Evolutionary conservation across 1,284 basidiomycete genomes (phyloP), one percentile per base, ranked within the genome.

Genomic region (Cerioporus squamosus): DNA sequence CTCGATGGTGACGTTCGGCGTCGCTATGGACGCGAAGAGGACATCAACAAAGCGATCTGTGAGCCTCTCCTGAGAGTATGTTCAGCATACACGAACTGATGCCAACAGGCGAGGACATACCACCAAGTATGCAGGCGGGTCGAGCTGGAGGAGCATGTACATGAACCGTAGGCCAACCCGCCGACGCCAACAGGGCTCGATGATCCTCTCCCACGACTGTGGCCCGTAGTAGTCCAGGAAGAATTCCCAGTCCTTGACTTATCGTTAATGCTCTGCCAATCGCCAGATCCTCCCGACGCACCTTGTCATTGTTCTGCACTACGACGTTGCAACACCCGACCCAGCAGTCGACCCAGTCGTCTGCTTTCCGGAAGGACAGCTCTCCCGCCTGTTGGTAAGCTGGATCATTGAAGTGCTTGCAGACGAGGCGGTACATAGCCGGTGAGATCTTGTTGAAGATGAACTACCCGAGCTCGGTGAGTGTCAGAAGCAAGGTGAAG

Each of bases 331-430:
- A 86, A 66, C 90, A 94, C 8, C 87, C 85, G 3, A 90, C 80
- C 92, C 93, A 96, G 66, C 87, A 90, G 61, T 88, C 84, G 20
- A 94, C 81, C 74, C 93, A 85, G 39, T 77, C 70, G 62, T 86
- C 82, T 63, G 74, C 73, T 55, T 71, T 72, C 44, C 58, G 64
- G 53, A 68, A 63, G 17, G 65, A 70, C 17, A 66, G 66, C 18
- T 77, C 76, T 3, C 70, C 64, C 40, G 68, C 58, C 44, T 66
- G 70, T 15, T 68, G 66, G 38, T 63, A 58, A 17, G 65, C 59
- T 20, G 73, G 69, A 33, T 72, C 75, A 38, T 75, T 74, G 66
- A 83, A 69, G 70, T 77, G 66, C 66, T 82, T 85, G 29, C 85
- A 85, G 17, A 90, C 73, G 20, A 89, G 76, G 9, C 81, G 78